Conservation (phyloP, 2,329 filamentous ascomycete genomes). For the Pseudocercospora macadamiae region DNA sequence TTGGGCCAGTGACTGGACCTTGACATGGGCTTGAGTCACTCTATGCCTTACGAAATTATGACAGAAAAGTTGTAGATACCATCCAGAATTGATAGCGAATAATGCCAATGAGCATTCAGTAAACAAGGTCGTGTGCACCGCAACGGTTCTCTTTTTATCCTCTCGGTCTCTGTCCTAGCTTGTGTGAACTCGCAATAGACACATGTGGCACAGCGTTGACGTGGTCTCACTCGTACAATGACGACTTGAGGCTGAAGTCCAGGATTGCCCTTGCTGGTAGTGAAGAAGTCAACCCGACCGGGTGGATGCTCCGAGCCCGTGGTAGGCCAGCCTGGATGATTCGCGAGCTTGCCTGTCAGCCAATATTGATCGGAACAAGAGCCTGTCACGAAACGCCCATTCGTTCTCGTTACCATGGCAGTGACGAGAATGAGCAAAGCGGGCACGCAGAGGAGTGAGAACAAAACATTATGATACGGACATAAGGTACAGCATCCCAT, state of each 20-base stretch:
- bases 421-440: not conserved
- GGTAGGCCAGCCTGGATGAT: not conserved
- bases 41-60: not conserved
- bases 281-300: not conserved
- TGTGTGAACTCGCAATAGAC: no score
- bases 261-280: not conserved
- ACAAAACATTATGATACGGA: not conserved
- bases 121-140: no score
- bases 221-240: not conserved
- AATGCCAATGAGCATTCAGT: not conserved
- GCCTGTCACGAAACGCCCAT: no score
- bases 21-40: slow-evolving; percentile 51
- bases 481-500: not conserved
- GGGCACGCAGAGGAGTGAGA: not conserved
- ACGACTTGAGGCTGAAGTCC: not conserved
- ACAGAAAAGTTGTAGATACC: slow-evolving; percentile 4
- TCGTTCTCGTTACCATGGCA: no score
- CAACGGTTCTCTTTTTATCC: no score
- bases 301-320: not conserved
- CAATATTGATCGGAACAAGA: not conserved
- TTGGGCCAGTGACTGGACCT: slow-evolving; percentile 60
- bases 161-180: no score
- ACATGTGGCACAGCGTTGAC: not conserved
- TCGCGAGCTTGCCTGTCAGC: not conserved
- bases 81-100: not conserved